Evolutionary conservation across 2,329 filamentous ascomycete species (phyloP), one percentile per base, ranked within the genome.

Genomic region (Botryotinia narcissicola): DNA sequence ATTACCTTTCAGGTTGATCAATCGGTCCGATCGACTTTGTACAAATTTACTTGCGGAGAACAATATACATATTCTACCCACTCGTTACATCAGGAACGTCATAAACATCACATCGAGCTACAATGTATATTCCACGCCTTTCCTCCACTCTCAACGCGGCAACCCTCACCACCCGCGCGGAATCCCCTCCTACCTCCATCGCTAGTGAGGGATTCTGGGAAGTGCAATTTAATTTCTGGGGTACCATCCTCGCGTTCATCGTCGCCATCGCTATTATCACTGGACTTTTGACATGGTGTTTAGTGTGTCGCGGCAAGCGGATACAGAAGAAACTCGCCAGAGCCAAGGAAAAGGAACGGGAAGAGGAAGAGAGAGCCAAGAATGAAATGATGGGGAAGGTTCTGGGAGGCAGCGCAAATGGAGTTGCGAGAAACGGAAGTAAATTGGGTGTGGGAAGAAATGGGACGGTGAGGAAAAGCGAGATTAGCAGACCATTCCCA

Each of bases 171-270:
- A 14, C 22, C 37, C 67, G 48, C 25, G 54, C 29, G 8, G 69
- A 71, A 40, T 48, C 69, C 1, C 4, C 59, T 10, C 42, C 59
- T 2, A 46, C 16, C 14, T 51, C 59, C 3, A 4, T 7, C 18
- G 0, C 22, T 1, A 71, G n/a, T 12, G n/a, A 32, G 9, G 70
- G 70, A 25, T 71, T 71, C 37, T 66, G 61, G 42, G 8, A 66
- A 25, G 60, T 63, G 5, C 59, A 66, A 6, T 46, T 51, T 25
- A 71, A 71, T 44, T 64, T 71, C 70, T 71, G 70, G 70, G 70
- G 70, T 1, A 71, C 59, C 0, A 71, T 71, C 12, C n/a, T 42
- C 6, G 70, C 70, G 5, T 71, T 71, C 35, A 3, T 54, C 7
- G 70, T 40, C 5, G 70, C 60, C 1, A 9, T 71, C 2, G 59